A percentile compares a stretch with the other conserved stretches of the same genome.
Evolutionary conservation across 345 rosid species (phyloP).

Genomic region (Abelmoschus esculentus): DNA sequence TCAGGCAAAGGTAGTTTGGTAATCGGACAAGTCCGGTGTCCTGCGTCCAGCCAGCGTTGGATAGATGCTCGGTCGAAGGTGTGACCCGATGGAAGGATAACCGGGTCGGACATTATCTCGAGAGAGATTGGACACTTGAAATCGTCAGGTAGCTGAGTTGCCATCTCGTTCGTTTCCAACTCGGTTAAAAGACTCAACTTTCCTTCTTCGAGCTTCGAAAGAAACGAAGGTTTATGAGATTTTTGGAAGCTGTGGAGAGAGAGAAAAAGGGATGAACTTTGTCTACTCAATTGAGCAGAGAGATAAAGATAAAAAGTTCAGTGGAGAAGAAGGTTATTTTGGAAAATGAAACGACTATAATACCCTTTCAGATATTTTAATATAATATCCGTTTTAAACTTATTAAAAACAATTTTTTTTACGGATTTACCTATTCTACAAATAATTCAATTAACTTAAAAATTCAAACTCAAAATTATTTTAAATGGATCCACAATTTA

Average conservation of each 20-base stretch:
- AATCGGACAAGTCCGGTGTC: slow-evolving; percentile 86
- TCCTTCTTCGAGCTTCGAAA: background rate
- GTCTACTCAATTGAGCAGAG: background rate
- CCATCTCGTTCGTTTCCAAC: slow-evolving; percentile 27
- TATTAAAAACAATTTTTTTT: too few species aligned
- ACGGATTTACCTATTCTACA: too few species aligned
- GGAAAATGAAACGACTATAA: background rate
- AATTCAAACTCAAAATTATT: too few species aligned
- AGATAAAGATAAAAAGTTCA: background rate
- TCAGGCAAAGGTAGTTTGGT: slow-evolving; percentile 72
- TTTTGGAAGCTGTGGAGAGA: slow-evolving; percentile 6
- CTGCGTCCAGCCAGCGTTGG: slow-evolving; percentile 88
- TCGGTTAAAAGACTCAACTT: background rate
- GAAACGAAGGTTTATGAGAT: slow-evolving; percentile 27
- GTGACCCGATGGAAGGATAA: slow-evolving; percentile 87
- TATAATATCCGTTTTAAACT: too few species aligned
- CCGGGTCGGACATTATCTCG: slow-evolving; percentile 97
- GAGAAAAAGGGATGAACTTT: background rate
- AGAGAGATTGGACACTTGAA: slow-evolving; percentile 96
- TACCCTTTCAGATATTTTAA: slow-evolving; percentile 9
- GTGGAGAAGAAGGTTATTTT: background rate
- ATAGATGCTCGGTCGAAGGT: slow-evolving; percentile 91
- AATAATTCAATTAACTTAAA: too few species aligned
- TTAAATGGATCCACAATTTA: too few species aligned
- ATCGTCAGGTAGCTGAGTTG: slow-evolving; percentile 64